Evolutionary conservation across 192 early-diverging fungal genomes (phyloP).

Genomic region (Linnemannia exigua): DNA sequence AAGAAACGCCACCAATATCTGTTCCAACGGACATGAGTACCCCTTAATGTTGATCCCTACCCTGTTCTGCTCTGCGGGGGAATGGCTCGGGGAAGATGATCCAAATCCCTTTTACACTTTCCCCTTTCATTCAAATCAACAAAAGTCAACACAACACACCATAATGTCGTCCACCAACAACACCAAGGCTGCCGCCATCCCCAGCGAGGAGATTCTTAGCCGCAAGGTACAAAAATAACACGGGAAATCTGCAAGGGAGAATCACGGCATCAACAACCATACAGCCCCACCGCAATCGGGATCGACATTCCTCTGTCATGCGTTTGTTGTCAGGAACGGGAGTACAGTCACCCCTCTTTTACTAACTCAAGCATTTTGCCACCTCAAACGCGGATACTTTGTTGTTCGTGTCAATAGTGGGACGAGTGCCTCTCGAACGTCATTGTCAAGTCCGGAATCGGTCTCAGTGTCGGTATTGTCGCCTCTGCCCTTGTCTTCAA

Average conservation of each 20-base stretch:
- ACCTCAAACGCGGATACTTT: not conserved
- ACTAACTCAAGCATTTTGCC: not conserved
- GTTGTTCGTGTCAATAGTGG: constrained; percentile 68
- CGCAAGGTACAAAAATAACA: constrained; percentile 38
- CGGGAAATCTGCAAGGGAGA: not conserved
- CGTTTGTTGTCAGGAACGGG: not conserved
- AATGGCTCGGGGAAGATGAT: not conserved
- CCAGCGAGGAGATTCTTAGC: constrained; percentile 64
- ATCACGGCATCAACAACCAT: not conserved
- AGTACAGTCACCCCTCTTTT: not conserved
- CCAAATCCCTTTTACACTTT: not conserved
- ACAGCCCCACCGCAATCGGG: not conserved
- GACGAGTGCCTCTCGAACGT: constrained; percentile 88
- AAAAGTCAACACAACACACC: not conserved
- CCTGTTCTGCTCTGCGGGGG: no score
- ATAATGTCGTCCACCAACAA: constrained; percentile 25
- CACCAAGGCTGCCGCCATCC: constrained; percentile 47
- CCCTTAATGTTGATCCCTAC: not conserved
- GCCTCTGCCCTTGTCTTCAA: constrained; percentile 88
- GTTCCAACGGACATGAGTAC: not conserved
- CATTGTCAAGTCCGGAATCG: constrained; percentile 85
- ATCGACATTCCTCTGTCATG: not conserved
- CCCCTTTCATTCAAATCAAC: not conserved
- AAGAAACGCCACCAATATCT: not conserved
- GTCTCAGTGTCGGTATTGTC: constrained; percentile 88